Conservation (phyloP, 225 moss, liverwort and hornwort genomes). For the Sphagnum contortum region DNA sequence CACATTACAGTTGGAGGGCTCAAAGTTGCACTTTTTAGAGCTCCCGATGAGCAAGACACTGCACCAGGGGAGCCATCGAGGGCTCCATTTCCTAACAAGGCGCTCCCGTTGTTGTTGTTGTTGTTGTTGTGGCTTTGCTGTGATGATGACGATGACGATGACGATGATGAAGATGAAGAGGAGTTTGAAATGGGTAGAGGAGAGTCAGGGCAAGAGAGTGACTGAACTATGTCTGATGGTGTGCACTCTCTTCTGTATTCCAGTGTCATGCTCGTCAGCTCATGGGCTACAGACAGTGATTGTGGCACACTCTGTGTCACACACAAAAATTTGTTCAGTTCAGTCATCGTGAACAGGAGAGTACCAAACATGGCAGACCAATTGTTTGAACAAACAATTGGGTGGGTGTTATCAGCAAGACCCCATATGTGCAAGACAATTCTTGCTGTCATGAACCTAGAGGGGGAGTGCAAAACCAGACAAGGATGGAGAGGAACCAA, state of each 20-base stretch:
- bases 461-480: too few relatives aligned
- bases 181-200: slow-evolving; percentile 11
- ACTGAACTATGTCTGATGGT: slow-evolving; percentile 66
- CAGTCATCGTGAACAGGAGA: too few relatives aligned
- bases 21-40: slow-evolving; percentile 42
- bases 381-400: too few relatives aligned
- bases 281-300: slow-evolving; percentile 57
- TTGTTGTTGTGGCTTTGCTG: too few relatives aligned
- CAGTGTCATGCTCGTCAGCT: slow-evolving; percentile 80
- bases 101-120: slow-evolving; percentile 6
- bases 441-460: too few relatives aligned
- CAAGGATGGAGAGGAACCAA: background rate
- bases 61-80: slow-evolving; percentile 71
- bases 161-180: background rate
- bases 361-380: too few relatives aligned
- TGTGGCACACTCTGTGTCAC: slow-evolving; percentile 66
- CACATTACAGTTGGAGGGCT: slow-evolving; percentile 16
- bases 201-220: slow-evolving; percentile 59
- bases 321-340: background rate
- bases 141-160: too few relatives aligned
- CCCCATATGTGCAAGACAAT: background rate
- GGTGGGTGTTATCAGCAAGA: background rate
- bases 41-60: slow-evolving; percentile 61
- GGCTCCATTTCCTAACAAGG: slow-evolving; percentile 37
- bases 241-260: slow-evolving; percentile 79